Conservation (phyloP, 202 grass and related monocot species). For the Panicum virgatum region DNA sequence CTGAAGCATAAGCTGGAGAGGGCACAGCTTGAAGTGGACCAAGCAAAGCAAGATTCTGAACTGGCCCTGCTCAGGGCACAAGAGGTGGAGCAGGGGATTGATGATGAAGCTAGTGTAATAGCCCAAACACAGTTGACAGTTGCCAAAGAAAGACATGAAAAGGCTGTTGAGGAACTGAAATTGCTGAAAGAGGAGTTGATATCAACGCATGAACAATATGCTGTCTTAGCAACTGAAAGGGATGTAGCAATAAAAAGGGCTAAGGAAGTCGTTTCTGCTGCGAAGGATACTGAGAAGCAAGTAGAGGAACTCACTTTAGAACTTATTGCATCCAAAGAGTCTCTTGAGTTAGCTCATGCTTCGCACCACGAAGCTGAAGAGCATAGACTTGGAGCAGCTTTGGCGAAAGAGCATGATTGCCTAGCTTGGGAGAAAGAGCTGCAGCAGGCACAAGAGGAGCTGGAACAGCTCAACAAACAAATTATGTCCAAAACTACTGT, state of each 20-base stretch:
- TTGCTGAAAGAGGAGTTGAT: slow-evolving; percentile 55
- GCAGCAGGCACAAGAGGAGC: slow-evolving; percentile 67
- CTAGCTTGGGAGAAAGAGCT: slow-evolving; percentile 84
- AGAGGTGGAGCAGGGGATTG: slow-evolving; percentile 83
- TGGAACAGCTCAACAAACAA: slow-evolving; percentile 63
- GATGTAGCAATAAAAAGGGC: slow-evolving; percentile 54
- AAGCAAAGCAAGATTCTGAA: slow-evolving; percentile 90
- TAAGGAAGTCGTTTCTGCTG: slow-evolving; percentile 49
- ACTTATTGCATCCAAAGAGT: slow-evolving; percentile 72
- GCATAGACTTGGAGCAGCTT: slow-evolving; percentile 66
- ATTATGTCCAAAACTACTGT: slow-evolving; percentile 51
- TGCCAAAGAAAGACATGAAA: slow-evolving; percentile 69
- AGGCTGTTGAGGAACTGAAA: slow-evolving; percentile 70
- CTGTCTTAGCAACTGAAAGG: slow-evolving; percentile 58
- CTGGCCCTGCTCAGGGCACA: slow-evolving; percentile 67
- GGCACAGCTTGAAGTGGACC: slow-evolving; percentile 66
- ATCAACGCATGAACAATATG: slow-evolving; percentile 62
- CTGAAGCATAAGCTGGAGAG: slow-evolving; percentile 82
- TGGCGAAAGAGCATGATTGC: slow-evolving; percentile 81
- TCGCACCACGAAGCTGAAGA: slow-evolving; percentile 88
- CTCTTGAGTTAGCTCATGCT: slow-evolving; percentile 66
- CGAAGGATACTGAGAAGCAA: slow-evolving; percentile 57
- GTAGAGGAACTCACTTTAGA: slow-evolving; percentile 82
- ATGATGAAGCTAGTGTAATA: slow-evolving; percentile 66
- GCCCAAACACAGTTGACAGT: slow-evolving; percentile 67